phyloP scores from a whole-genome alignment of 75 land plant genomes.

The Adiantum capillusveneris region DNA sequence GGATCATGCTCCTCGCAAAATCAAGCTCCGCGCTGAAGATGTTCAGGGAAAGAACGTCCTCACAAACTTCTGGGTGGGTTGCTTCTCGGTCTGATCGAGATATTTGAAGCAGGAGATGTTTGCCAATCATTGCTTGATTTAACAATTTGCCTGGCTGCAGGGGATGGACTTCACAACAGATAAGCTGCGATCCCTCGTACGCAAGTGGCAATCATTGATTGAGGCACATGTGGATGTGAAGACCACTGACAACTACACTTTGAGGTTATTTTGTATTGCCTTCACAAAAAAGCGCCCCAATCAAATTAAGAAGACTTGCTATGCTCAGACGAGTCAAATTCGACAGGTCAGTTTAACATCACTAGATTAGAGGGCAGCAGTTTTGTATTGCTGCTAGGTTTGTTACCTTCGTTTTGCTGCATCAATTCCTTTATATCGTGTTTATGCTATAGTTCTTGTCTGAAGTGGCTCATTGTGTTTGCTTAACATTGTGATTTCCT shows the following conservation, averaged over 20 bases:
- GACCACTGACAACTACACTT: slow-evolving; percentile 71
- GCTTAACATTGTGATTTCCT: too few relatives aligned
- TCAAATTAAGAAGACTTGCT: slow-evolving; percentile 87
- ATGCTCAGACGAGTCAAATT: slow-evolving; percentile 85
- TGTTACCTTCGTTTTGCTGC: not conserved
- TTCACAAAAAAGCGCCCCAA: slow-evolving; percentile 82
- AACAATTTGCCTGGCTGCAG: slow-evolving; percentile 26
- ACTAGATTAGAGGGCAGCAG: too few relatives aligned
- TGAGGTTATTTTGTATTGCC: slow-evolving; percentile 85
- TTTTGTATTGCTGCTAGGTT: too few relatives aligned
- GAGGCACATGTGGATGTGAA: slow-evolving; percentile 98
- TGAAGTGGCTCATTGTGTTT: too few relatives aligned
- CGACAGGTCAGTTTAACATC: slow-evolving; percentile 35
- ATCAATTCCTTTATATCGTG: not conserved
- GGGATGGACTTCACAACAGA: slow-evolving; percentile 96
- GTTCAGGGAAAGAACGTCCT: slow-evolving; percentile 94
- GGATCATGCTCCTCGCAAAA: slow-evolving; percentile 74
- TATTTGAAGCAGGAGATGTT: not conserved
- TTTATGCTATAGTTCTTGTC: not conserved
- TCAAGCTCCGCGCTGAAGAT: slow-evolving; percentile 78
- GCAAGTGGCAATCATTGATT: slow-evolving; percentile 88
- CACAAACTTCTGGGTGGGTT: slow-evolving; percentile 78
- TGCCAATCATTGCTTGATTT: not conserved
- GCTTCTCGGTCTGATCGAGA: not conserved
- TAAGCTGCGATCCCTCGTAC: slow-evolving; percentile 72